Evolutionary conservation across 139 green algal species (phyloP).

Genomic region (Auxenochlorella pyrenoidosa): DNA sequence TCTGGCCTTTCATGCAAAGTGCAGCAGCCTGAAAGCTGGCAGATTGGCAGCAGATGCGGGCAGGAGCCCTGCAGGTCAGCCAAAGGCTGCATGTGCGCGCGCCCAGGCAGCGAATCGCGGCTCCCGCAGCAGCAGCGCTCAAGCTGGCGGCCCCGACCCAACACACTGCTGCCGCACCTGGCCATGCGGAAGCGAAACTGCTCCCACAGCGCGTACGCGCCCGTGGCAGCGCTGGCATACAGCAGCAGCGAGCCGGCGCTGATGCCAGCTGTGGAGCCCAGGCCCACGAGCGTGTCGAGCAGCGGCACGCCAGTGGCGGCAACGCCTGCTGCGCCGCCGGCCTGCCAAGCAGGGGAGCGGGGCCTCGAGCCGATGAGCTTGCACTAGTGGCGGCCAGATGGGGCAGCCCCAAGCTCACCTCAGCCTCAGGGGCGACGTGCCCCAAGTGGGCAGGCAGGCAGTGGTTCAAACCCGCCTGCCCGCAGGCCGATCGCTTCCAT

Average conservation of each 20-base stretch:
- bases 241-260: constrained; percentile 38
- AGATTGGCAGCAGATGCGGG: no score
- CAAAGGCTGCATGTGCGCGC: not conserved
- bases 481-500: no score
- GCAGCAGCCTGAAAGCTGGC: no score
- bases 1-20: no score
- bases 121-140: not conserved
- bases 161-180: not conserved
- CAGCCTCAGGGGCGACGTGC: no score
- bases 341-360: not conserved
- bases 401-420: no score
- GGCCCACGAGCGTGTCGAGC: not conserved
- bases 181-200: constrained; percentile 63
- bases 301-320: constrained; percentile 8
- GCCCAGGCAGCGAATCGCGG: not conserved
- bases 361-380: no score
- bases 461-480: no score
- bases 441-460: no score
- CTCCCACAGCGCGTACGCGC: constrained; percentile 64
- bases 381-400: no score
- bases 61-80: not conserved
- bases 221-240: constrained; percentile 32
- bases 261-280: not conserved
- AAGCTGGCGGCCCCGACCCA: no score
- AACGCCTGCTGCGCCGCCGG: not conserved